Conservation (phyloP, 228 moss, liverwort and hornwort genomes). For the Sphagnum magellanicum region DNA sequence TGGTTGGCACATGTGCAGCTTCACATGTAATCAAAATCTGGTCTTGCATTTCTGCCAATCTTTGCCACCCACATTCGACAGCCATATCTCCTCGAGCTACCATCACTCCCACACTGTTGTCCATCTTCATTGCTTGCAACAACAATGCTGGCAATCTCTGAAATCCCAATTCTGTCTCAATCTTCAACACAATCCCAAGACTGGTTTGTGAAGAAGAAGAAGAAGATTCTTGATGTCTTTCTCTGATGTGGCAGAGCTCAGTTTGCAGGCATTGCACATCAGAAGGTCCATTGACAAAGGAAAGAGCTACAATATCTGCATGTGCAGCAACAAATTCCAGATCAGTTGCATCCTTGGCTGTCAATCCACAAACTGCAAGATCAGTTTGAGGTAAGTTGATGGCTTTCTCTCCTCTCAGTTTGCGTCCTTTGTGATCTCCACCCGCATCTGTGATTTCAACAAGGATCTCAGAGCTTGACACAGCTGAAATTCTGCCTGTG, state of each 20-base stretch:
- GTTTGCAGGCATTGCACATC: slow-evolving; percentile 28
- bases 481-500: slow-evolving; percentile 23
- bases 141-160: slow-evolving; percentile 32
- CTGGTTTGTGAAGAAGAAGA: background rate
- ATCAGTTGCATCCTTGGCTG: slow-evolving; percentile 31
- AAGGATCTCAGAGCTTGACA: slow-evolving; percentile 22
- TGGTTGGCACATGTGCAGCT: slow-evolving; percentile 40
- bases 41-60: slow-evolving; percentile 35
- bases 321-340: slow-evolving; percentile 37
- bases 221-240: background rate
- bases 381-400: slow-evolving; percentile 40
- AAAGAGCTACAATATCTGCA: slow-evolving; percentile 39
- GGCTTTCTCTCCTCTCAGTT: slow-evolving; percentile 41
- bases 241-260: slow-evolving; percentile 22
- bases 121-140: slow-evolving; percentile 39
- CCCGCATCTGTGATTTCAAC: slow-evolving; percentile 29
- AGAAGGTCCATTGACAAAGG: slow-evolving; percentile 43
- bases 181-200: slow-evolving; percentile 35
- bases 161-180: slow-evolving; percentile 34
- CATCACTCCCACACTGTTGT: slow-evolving; percentile 41
- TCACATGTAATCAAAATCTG: slow-evolving; percentile 44
- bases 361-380: slow-evolving; percentile 23
- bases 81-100: slow-evolving; percentile 56
- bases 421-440: slow-evolving; percentile 23
- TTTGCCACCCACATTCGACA: slow-evolving; percentile 47